Conservation (phyloP, 169 alveolate genomes). For the Plasmodium coatneyi region DNA sequence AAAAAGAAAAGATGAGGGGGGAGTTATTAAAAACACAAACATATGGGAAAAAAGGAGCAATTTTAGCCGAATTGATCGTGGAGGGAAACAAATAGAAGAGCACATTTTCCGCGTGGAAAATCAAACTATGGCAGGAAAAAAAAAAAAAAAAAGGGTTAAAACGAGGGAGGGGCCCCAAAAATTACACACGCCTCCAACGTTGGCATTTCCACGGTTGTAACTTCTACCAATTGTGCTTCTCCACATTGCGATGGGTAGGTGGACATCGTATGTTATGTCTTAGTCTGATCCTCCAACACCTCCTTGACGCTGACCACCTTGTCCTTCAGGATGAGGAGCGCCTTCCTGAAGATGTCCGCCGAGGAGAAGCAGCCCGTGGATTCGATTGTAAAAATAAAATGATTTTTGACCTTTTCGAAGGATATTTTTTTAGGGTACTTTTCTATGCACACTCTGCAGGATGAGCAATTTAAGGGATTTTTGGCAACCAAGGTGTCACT, state of each 20-base stretch:
- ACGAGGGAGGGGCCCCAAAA: neutral
- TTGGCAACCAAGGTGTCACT: conserved; percentile 89
- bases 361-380: conserved; percentile 87
- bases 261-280: neutral
- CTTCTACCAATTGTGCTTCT: neutral
- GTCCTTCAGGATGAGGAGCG: conserved; percentile 76
- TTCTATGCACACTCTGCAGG: conserved; percentile 98
- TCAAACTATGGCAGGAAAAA: neutral
- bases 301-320: conserved; percentile 76
- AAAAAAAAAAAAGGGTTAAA: neutral
- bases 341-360: conserved; percentile 79
- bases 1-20: neutral
- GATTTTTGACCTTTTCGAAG: conserved; percentile 87
- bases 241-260: neutral
- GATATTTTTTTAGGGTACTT: conserved; percentile 87
- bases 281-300: conserved; percentile 45
- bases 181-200: neutral
- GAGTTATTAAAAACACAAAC: neutral
- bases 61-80: neutral
- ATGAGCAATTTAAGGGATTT: conserved; percentile 94
- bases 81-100: neutral
- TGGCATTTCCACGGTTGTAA: neutral
- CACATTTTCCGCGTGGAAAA: neutral
- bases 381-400: conserved; percentile 89
- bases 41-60: neutral